These are phyloP conservation scores for Umbilicaria muhlenbergii DNA, from an alignment of 495 filamentous ascomycete genomes.

Conservation along the genomic window DNA sequence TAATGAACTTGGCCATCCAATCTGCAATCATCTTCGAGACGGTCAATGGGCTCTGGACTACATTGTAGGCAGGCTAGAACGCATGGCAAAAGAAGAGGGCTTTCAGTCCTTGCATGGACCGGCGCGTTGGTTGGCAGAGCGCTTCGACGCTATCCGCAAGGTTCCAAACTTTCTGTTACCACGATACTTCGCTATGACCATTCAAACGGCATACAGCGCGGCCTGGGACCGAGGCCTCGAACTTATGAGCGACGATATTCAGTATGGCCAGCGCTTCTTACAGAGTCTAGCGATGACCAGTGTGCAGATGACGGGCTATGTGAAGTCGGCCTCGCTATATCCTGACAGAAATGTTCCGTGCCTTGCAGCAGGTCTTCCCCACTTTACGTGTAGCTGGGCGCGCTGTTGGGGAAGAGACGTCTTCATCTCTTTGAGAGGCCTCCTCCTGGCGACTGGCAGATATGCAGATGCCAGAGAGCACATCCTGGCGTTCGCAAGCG, in stretches of 20 bases:
- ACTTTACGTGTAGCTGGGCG: constrained; percentile 89
- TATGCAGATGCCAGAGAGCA: constrained; percentile 83
- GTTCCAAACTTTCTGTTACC: constrained; percentile 84
- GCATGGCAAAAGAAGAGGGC: constrained; percentile 42
- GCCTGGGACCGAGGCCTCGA: constrained; percentile 64
- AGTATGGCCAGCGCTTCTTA: constrained; percentile 67
- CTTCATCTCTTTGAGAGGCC: constrained; percentile 85
- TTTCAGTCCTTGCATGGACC: constrained; percentile 45
- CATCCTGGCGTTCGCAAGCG: constrained; percentile 88
- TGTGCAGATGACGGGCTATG: constrained; percentile 72
- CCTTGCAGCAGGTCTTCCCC: constrained; percentile 84
- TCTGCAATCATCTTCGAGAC: constrained; percentile 82
- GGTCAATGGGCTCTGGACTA: constrained; percentile 95
- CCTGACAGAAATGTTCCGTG: constrained; percentile 70
- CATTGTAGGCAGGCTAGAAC: constrained; percentile 61
- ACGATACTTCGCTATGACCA: constrained; percentile 78
- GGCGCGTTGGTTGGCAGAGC: constrained; percentile 62
- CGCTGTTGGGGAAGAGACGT: constrained; percentile 95
- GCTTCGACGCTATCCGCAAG: constrained; percentile 67
- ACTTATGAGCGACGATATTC: constrained; percentile 62
- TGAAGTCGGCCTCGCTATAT: constrained; percentile 81
- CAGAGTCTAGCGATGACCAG: constrained; percentile 80
- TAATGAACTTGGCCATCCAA: constrained; percentile 83
- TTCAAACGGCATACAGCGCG: constrained; percentile 74
- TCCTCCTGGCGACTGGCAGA: constrained; percentile 77